These are phyloP conservation scores for Chlamydomonas sphaeroides DNA, from an alignment of 139 green algal genomes.

Conservation along the genomic window DNA sequence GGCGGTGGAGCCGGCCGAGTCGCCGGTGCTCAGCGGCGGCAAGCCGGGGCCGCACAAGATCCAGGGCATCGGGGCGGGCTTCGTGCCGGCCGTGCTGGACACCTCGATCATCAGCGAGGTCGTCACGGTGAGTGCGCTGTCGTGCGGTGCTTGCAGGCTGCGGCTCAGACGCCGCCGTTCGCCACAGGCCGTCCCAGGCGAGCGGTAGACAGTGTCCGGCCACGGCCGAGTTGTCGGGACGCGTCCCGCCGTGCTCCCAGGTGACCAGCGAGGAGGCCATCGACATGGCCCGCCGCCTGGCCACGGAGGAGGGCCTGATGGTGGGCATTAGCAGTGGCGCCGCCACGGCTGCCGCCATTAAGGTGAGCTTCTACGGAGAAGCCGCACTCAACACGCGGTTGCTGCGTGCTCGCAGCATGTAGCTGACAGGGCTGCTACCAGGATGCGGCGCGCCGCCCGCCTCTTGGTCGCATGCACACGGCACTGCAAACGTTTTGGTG, in stretches of 20 bases:
- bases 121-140: constrained; percentile 73
- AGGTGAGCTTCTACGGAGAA: too few species aligned
- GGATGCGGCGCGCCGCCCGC: too few species aligned
- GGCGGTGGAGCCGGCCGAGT: constrained; percentile 96
- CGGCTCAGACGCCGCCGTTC: too few species aligned
- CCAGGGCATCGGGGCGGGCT: background rate
- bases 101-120: constrained; percentile 88
- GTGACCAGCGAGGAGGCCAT: constrained; percentile 87
- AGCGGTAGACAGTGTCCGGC: too few species aligned
- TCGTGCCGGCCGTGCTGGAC: constrained; percentile 88
- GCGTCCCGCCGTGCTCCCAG: constrained; percentile 24
- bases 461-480: too few species aligned
- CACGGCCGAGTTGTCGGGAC: too few species aligned
- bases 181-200: too few species aligned
- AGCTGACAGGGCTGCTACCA: too few species aligned
- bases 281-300: constrained; percentile 86
- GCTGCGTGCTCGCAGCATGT: too few species aligned
- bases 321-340: constrained; percentile 83
- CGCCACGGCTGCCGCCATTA: constrained; percentile 66
- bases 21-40: constrained; percentile 89
- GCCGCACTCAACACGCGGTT: too few species aligned
- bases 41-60: constrained; percentile 98
- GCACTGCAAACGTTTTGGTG: too few species aligned
- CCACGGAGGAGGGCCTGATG: constrained; percentile 90
- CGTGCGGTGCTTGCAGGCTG: too few species aligned